Evolutionary conservation across 2,329 filamentous ascomycete species (phyloP).

Genomic region (Cladophialophora psammophila): DNA sequence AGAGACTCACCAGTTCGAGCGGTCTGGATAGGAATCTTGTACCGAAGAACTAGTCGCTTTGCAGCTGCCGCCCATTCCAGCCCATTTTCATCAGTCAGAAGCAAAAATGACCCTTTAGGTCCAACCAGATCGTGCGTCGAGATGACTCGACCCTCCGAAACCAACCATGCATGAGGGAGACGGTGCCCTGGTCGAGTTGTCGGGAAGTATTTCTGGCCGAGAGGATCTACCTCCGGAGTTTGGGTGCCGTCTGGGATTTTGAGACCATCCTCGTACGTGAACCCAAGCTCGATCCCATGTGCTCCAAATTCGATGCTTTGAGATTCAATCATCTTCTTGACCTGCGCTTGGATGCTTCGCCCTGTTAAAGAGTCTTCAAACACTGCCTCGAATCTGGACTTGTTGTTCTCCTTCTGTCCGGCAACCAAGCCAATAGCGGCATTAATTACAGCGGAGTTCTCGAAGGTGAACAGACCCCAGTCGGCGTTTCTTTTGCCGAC

Average conservation of each 20-base stretch:
- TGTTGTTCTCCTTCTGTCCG: neutral
- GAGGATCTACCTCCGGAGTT: neutral
- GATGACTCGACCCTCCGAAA: neutral
- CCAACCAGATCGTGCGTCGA: neutral
- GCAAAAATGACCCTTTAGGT: neutral
- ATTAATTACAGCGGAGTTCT: neutral
- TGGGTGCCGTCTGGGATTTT: neutral
- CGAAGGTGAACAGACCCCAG: slow-evolving; percentile 29
- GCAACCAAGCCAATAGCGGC: slow-evolving; percentile 1
- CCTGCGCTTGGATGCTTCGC: neutral
- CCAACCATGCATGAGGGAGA: neutral
- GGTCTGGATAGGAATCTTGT: neutral
- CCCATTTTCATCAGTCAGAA: neutral
- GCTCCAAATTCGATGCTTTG: neutral
- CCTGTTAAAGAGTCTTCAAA: slow-evolving; percentile 4
- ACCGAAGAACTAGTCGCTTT: neutral
- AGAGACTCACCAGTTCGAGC: slow-evolving; percentile 1
- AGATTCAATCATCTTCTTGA: neutral
- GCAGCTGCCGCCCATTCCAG: neutral
- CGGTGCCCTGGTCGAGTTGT: neutral
- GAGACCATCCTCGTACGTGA: neutral
- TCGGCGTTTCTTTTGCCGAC: slow-evolving; percentile 40
- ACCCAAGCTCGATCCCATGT: neutral
- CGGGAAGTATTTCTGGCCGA: neutral
- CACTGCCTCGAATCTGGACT: neutral